Conservation (phyloP, 345 rosid species). For the Cochlearia excelsa region DNA sequence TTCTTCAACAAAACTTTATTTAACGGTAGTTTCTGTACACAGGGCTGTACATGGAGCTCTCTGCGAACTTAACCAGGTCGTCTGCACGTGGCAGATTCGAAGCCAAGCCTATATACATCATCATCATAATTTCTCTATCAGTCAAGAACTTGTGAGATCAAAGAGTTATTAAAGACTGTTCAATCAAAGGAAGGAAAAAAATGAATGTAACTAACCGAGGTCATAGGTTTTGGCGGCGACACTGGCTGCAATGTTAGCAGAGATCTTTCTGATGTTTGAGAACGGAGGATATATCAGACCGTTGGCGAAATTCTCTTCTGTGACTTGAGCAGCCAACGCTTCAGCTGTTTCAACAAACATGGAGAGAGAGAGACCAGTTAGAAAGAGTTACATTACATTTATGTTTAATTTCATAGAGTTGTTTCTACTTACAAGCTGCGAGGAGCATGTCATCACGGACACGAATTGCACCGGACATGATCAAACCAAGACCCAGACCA, state of each 20-base stretch:
- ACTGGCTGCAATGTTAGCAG: slow-evolving; percentile 80
- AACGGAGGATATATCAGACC: slow-evolving; percentile 94
- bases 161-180: slow-evolving; percentile 4
- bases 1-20: slow-evolving; percentile 28
- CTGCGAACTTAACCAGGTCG: slow-evolving; percentile 75
- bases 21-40: slow-evolving; percentile 76
- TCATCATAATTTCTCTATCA: slow-evolving; percentile 6
- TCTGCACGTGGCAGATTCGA: slow-evolving; percentile 80
- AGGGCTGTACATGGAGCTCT: slow-evolving; percentile 96
- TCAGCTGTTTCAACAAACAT: slow-evolving; percentile 53
- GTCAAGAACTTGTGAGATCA: background rate
- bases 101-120: slow-evolving; percentile 60
- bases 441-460: slow-evolving; percentile 55
- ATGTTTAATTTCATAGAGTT: background rate
- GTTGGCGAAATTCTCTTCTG: slow-evolving; percentile 57
- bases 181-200: background rate
- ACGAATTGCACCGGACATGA: slow-evolving; percentile 74
- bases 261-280: slow-evolving; percentile 79
- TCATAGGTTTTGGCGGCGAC: slow-evolving; percentile 93
- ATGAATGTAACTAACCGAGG: slow-evolving; percentile 57
- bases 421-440: slow-evolving; percentile 79
- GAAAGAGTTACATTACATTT: background rate
- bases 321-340: slow-evolving; percentile 81
- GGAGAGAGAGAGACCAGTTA: background rate
- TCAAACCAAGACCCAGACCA: slow-evolving; percentile 90